These are phyloP conservation scores for Ustilago crameri DNA, from an alignment of 1,284 basidiomycete genomes.

Conservation along the genomic window DNA sequence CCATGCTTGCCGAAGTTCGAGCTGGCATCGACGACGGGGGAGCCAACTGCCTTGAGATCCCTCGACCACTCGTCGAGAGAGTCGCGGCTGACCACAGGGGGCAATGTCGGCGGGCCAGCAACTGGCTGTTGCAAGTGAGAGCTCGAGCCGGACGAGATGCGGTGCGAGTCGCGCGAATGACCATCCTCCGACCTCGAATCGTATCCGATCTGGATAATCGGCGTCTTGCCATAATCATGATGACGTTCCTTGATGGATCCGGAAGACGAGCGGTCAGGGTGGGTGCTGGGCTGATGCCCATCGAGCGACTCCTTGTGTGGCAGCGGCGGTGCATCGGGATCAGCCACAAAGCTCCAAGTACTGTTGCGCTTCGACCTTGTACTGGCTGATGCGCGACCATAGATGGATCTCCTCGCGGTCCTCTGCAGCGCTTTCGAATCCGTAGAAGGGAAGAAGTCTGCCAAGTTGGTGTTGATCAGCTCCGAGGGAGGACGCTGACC, in stretches of 20 bases:
- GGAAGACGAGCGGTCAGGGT: constrained; percentile 22
- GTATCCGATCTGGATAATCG: constrained; percentile 52
- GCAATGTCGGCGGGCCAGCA: constrained; percentile 47
- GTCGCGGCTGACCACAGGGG: constrained; percentile 50
- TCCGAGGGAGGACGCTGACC: constrained; percentile 97
- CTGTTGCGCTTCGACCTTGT: constrained; percentile 60
- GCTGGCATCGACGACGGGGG: constrained; percentile 33
- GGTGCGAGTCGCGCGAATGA: constrained; percentile 15
- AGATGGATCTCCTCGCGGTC: constrained; percentile 58
- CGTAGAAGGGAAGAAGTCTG: constrained; percentile 93
- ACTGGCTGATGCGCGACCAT: constrained; percentile 57
- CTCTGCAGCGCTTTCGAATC: constrained; percentile 75
- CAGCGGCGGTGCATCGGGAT: constrained; percentile 53
- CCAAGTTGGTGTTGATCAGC: constrained; percentile 93
- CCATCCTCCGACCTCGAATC: constrained; percentile 38
- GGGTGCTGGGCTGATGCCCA: constrained; percentile 3
- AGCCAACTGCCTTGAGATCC: constrained; percentile 51
- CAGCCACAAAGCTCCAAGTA: constrained; percentile 62
- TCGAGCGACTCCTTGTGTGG: constrained; percentile 54
- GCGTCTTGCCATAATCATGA: constrained; percentile 21
- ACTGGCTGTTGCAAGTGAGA: constrained; percentile 13
- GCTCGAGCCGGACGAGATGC: constrained; percentile 3
- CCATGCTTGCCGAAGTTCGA: constrained; percentile 26
- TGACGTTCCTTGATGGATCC: constrained; percentile 16
- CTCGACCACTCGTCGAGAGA: constrained; percentile 61